Evolutionary conservation across 768 basidiomycete species (phyloP).

Genomic region (Tephrocybe sp.): DNA sequence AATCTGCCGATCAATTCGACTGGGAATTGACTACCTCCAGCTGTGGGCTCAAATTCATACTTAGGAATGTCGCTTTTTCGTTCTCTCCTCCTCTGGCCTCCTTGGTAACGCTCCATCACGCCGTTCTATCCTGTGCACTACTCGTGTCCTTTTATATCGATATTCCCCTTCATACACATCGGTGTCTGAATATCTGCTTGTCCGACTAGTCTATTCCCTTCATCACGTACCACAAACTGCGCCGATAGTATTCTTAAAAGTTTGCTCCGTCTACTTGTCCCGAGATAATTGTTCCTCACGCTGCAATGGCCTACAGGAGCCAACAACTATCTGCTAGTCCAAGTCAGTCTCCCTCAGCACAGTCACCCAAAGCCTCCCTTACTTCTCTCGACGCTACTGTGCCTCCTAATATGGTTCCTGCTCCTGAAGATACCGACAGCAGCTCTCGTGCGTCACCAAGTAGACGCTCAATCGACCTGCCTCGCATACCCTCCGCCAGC

Average conservation of each 20-base stretch:
- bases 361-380: conserved; percentile 43
- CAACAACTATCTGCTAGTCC: conserved; percentile 46
- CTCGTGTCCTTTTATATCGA: conserved; percentile 33
- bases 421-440: conserved; percentile 23
- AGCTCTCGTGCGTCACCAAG: conserved; percentile 45
- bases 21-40: conserved; percentile 22
- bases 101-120: conserved; percentile 48
- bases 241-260: conserved; percentile 33
- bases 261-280: conserved; percentile 22
- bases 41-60: conserved; percentile 20
- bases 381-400: conserved; percentile 34
- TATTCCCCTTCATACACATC: conserved; percentile 30
- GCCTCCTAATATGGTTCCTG: conserved; percentile 30
- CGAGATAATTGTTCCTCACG: conserved; percentile 10
- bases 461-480: conserved; percentile 45
- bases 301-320: conserved; percentile 48
- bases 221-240: conserved; percentile 33
- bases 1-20: conserved; percentile 34
- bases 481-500: conserved; percentile 51
- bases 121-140: conserved; percentile 24
- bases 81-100: conserved; percentile 31
- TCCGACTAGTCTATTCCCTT: conserved; percentile 24
- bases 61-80: conserved; percentile 26
- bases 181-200: conserved; percentile 26
- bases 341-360: conserved; percentile 46